Evolutionary conservation across 257 asterid species (phyloP), one percentile per base, ranked within the genome.

Genomic region (Solanum pimpinellifolium): DNA sequence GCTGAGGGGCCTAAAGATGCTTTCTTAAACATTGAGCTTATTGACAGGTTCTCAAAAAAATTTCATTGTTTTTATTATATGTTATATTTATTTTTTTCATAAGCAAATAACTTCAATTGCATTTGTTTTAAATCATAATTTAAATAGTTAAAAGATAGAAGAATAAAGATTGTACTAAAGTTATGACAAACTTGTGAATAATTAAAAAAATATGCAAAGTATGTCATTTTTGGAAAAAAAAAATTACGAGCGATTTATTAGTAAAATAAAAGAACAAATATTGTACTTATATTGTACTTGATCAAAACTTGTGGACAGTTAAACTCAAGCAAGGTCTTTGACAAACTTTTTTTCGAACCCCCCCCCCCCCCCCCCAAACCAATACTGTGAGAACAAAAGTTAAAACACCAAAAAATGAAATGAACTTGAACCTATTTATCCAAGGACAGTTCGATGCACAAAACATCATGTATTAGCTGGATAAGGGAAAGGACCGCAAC

Each of bases 1-100:
- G 92, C 92, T 49, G 92, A 95, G 52, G 97, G 97, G 6, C 98
- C 98, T 15, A 93, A 92, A 86, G 98, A 93, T n/a, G 93, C 95
- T 16, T 91, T 92, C 92, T 86, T 95, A 69, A 93, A 93, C 87
- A 41, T 90, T 88, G 97, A 94, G 6, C 95, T 95, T 65, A 94
- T 93, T 74, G 96, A 95, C 92, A 93, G 98, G 98, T 95, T 83
- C 49, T 29, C 31, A 2, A 29, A 29, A 27, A 29, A 2, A 2
- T 29, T 29, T 29, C 21, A 59, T 83, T 33, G 23, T 49, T 47
- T 13, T 27, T 44, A 46, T 29, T 44, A 2, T 25, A 20, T 46
- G 4, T 9, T 47, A 49, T 52, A 80, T 5, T 80, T 33, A 31
- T 31, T 31, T 25, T 13, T 27, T 80, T 49, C 44, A 29, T 47